Base-by-base conservation (phyloP, 805 yeast species). In the Komagataella pseudopastoris region DNA sequence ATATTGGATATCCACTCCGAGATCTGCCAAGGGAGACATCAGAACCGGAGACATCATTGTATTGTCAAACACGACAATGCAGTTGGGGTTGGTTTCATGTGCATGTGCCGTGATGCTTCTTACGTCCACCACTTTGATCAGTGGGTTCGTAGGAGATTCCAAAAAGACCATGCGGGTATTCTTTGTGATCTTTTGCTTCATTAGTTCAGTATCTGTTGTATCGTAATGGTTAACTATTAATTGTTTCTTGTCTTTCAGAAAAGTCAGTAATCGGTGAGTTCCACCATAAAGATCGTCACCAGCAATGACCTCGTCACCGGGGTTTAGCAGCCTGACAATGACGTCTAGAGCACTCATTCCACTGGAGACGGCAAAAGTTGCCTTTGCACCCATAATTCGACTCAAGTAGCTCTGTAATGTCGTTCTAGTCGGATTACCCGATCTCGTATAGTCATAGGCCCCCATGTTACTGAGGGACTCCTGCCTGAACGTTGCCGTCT, bases 231-330 rank as follows among this genome's bases (percentile, higher is more conserved):
- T 71, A 22, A 88, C 85, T 23, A 74, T 74, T 52, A 88, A 71
- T 56, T 80, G 82, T 18, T 81, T 82, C 61, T 79, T 80, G 47
- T 74, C 74, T 59, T 78, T 71, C 59, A 88, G 67, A 61, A 81
- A 87, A 10, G 88, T 85, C 58, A 90, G 76, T 57, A 90, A 74
- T 59, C 98, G 76, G 66, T 90, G 86, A 39, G 96, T 84, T 39
- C 98, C 98, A 51, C 98, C 98, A 63, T 90, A 90, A 56, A 90
- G 75, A 63, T 90, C 98, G 63, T 87, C 93, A 51, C 98, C 98
- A 4, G 96, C 96, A 57, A 90, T 78, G 39, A 90, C 90, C 64
- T 87, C 88, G 63, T 86, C 95, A n/a, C 90, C 89, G 1, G 96
- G 91, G 51, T 66, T 70, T 55, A 89, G 72, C 50, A 85, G 69